Evolutionary conservation across 2,329 filamentous ascomycete genomes (phyloP).

Genomic region (Fusarium verrucosum): DNA sequence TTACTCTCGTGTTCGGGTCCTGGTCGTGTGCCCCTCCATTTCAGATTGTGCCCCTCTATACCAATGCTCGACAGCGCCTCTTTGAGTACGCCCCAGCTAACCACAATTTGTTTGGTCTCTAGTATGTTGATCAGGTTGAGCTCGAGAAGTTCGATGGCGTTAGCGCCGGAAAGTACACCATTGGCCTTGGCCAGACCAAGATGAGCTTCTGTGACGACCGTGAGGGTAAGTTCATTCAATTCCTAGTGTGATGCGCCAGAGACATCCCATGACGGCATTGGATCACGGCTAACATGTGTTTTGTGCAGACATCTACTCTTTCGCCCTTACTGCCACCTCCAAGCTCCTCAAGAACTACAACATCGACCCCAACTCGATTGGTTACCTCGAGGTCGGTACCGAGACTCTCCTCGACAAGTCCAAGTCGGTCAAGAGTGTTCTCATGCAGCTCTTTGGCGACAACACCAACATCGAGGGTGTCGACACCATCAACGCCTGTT

Average conservation of each 20-base stretch:
- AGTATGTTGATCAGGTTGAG: conserved; percentile 87
- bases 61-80: conserved; percentile 20
- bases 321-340: conserved; percentile 80
- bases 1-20: conserved; percentile 25
- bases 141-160: conserved; percentile 90
- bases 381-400: conserved; percentile 84
- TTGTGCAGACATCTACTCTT: conserved; percentile 81
- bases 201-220: conserved; percentile 93
- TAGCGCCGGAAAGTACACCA: conserved; percentile 85
- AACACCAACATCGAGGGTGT: conserved; percentile 87
- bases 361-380: conserved; percentile 80
- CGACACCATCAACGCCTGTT: conserved; percentile 86
- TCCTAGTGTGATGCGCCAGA: conserved; percentile 9
- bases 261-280: conserved; percentile 6
- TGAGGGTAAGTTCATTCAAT: conserved; percentile 67
- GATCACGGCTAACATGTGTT: conserved; percentile 24
- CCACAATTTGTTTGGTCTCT: conserved; percentile 33
- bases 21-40: conserved; percentile 44
- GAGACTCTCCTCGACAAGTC: conserved; percentile 90
- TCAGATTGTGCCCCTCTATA: conserved; percentile 39
- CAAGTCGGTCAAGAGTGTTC: conserved; percentile 87
- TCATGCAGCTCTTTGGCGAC: conserved; percentile 86
- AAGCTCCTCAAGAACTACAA: conserved; percentile 85
- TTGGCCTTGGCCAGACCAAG: conserved; percentile 88
- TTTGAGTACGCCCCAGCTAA: conserved; percentile 42